Evolutionary conservation across 306 rosid genomes (phyloP).

Genomic region (Trifolium fragiferum): DNA sequence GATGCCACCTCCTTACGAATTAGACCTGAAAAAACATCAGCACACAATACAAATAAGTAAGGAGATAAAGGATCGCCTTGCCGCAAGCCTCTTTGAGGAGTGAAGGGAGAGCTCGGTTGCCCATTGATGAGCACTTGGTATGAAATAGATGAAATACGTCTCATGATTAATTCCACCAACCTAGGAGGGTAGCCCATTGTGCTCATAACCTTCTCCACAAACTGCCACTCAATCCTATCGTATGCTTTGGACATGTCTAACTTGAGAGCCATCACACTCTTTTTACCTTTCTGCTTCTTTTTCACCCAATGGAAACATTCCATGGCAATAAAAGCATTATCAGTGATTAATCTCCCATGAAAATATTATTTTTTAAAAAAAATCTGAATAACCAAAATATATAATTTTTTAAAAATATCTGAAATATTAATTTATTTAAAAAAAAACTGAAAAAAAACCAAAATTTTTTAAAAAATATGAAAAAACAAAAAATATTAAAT

Average conservation of each 20-base stretch:
- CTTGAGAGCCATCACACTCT: not conserved
- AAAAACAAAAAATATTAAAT: no score
- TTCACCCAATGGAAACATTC: not conserved
- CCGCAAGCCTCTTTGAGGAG: accelerated
- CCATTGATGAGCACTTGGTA: not conserved
- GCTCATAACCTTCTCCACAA: not conserved
- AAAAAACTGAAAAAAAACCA: no score
- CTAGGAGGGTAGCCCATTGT: accelerated
- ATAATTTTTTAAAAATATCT: no score
- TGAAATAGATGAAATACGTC: not conserved
- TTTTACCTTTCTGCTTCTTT: not conserved
- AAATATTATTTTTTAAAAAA: no score
- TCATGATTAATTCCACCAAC: not conserved
- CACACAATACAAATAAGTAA: not conserved
- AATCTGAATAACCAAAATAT: no score
- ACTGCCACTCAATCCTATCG: not conserved
- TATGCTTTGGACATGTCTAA: not conserved
- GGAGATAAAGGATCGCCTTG: not conserved
- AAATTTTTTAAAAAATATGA: no score
- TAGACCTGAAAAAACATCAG: not conserved
- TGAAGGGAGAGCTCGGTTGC: not conserved
- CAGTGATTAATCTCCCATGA: not conserved
- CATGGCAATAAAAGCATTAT: not conserved
- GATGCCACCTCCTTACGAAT: not conserved
- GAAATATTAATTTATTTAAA: no score